Base-by-base conservation (phyloP, 169 alveolate species). In the Besnoitia besnoiti region DNA sequence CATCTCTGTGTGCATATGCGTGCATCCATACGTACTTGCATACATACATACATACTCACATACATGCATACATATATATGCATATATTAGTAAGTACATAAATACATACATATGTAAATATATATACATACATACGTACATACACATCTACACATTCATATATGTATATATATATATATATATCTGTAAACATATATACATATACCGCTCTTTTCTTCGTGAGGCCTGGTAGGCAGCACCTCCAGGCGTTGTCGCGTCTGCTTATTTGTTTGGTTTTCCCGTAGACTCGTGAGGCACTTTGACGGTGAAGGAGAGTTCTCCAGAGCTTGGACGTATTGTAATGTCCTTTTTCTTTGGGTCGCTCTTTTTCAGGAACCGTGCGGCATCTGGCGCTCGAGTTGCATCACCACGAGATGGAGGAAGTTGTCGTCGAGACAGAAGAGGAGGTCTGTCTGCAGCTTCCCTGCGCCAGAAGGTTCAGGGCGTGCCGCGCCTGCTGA, bases 361-460 rank as follows among this genome's bases (percentile, higher is more conserved):
- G 37, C 21, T 67, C 24, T 3, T 7, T 3, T 14, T 21, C 87
- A 77, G 87, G 87, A 35, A 42, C n/a, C 37, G 87, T 42, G 59
- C n/a, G 87, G 40, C 87, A 77, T 35, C 59, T 77, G 61, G 87
- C 87, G 49, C 59, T 77, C 42, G 87, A 77, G 87, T 55, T 77
- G 10, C 59, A 40, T 55, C 59, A 77, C 40, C 16, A 77, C 47
- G 50, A 42, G 44, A 37, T 77, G 49, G 87, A 77, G 47, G 50
- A 37, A 27, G 59, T 77, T 37, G 37, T 40, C 87, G 87, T 77
- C 59, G 87, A 77, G 40, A 77, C 87, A 10, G 87, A 77, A 39
- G 87, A 77, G 40, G 87, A 77, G 87, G 87, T 77, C n/a, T 42
- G 80, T 67, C n/a, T 67, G 46, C 62, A 14, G 62, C 80, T 35